Conservation (phyloP, 2,329 filamentous ascomycete species). For the Emergomyces orientalis region DNA sequence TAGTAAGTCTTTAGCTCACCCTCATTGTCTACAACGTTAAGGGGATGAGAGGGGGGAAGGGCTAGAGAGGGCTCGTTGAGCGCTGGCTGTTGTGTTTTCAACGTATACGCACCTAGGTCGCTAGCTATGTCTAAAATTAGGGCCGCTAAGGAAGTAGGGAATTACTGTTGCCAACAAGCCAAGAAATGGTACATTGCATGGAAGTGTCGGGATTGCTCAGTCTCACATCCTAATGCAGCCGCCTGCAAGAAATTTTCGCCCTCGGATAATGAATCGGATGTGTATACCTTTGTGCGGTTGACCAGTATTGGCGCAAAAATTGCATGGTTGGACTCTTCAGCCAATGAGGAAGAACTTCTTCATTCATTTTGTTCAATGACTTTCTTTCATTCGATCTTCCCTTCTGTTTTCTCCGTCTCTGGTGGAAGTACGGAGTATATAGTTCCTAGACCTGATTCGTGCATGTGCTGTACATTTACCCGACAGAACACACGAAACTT, state of each 20-base stretch:
- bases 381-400: background rate
- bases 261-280: background rate
- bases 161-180: background rate
- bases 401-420: no score
- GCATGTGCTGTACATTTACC: no score
- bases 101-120: no score
- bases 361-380: background rate
- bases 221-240: background rate
- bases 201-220: background rate
- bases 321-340: background rate
- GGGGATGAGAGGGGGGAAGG: no score
- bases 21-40: no score
- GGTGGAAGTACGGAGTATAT: no score
- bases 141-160: no score
- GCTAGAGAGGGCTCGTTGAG: background rate
- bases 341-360: no score
- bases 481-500: background rate
- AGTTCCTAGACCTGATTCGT: no score
- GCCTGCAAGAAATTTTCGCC: background rate
- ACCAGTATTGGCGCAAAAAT: background rate
- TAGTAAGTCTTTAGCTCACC: no score
- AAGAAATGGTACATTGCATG: background rate
- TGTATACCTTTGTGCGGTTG: background rate
- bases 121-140: no score
- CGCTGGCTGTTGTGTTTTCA: background rate